phyloP scores from a whole-genome alignment of 495 filamentous ascomycete genomes.

The Penicillium subrubescens region DNA sequence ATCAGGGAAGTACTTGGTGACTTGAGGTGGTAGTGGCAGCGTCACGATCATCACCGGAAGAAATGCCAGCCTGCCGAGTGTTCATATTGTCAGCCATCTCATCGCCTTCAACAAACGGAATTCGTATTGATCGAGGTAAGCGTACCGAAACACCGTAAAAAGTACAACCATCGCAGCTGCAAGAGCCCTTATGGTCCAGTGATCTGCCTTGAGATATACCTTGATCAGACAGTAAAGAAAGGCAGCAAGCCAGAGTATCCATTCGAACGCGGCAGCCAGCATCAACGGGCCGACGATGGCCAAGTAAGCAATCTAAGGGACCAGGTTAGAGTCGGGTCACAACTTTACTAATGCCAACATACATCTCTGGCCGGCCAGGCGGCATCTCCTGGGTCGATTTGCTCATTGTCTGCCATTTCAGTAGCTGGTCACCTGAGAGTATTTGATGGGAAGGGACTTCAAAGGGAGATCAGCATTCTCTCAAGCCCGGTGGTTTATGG shows the following conservation, averaged over 20 bases:
- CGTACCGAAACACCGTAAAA: constrained; percentile 76
- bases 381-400: background rate
- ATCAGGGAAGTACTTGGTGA: constrained; percentile 70
- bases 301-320: constrained; percentile 74
- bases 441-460: background rate
- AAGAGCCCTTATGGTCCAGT: constrained; percentile 76
- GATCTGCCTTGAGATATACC: constrained; percentile 87
- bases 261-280: constrained; percentile 85
- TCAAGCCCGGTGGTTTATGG: background rate
- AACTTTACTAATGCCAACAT: constrained; percentile 25
- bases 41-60: constrained; percentile 95
- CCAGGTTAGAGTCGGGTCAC: background rate
- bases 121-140: background rate
- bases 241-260: constrained; percentile 90
- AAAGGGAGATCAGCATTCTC: background rate
- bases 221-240: constrained; percentile 91
- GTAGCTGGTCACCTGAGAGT: background rate
- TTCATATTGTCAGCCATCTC: background rate
- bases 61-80: constrained; percentile 69
- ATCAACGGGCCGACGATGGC: constrained; percentile 80
- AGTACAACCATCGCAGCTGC: constrained; percentile 72
- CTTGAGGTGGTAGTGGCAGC: constrained; percentile 74
- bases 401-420: background rate
- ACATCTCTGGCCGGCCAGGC: constrained; percentile 69
- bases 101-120: background rate